Conservation (phyloP, 2,329 filamentous ascomycete species). For the Corynespora cassiicola region DNA sequence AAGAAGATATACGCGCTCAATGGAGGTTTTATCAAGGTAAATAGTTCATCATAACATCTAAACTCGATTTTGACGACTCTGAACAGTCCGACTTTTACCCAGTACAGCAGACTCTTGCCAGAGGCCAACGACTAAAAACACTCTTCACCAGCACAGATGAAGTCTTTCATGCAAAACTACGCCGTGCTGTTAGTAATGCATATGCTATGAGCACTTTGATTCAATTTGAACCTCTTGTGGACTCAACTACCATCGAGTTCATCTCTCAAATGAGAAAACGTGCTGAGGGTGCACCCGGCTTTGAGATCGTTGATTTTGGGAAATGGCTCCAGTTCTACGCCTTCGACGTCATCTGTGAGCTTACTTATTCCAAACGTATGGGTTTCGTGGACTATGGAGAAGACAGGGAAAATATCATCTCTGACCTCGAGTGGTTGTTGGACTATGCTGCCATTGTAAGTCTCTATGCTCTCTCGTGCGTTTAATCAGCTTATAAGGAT, state of each 20-base stretch:
- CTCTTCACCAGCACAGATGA: constrained; percentile 52
- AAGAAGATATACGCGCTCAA: constrained; percentile 19
- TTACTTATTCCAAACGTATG: constrained; percentile 24
- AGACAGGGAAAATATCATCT: constrained; percentile 18
- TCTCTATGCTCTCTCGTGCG: neutral
- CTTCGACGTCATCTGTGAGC: constrained; percentile 22
- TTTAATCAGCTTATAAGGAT: neutral
- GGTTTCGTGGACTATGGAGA: constrained; percentile 23
- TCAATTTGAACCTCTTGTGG: constrained; percentile 26
- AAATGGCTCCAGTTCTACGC: constrained; percentile 45
- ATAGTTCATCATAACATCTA: no score
- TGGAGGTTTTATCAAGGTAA: constrained; percentile 15
- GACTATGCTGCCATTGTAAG: constrained; percentile 16
- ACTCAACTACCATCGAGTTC: constrained; percentile 27
- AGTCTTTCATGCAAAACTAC: constrained; percentile 38
- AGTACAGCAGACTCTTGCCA: constrained; percentile 27
- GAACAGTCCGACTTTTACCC: constrained; percentile 53
- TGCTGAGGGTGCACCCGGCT: constrained; percentile 4
- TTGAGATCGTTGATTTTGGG: constrained; percentile 21
- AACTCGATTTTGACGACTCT: constrained; percentile 72
- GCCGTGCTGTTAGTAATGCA: constrained; percentile 45
- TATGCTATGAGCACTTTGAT: constrained; percentile 50
- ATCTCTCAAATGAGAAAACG: constrained; percentile 16
- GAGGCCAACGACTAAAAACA: constrained; percentile 19
- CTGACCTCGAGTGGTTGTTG: constrained; percentile 9